Evolutionary conservation across 2,329 filamentous ascomycete genomes (phyloP), one percentile per base, ranked within the genome.

Genomic region (Aspergillus carbonarius): DNA sequence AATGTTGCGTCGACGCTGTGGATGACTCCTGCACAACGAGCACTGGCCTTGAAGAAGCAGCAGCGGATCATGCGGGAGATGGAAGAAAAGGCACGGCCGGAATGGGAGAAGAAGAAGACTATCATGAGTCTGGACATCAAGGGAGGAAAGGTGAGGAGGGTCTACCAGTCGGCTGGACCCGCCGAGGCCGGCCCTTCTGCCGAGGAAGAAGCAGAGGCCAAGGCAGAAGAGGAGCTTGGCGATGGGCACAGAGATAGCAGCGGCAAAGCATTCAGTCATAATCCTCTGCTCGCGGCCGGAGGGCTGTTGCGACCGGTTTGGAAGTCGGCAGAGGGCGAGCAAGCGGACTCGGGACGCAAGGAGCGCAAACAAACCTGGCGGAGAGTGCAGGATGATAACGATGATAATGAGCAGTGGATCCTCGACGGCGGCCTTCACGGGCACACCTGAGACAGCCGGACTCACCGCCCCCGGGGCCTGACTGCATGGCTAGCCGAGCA

Each of bases 61-160:
- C 92, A 96, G 76, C 91, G 90, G 72, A 79, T 93, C 3, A 76
- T 96, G 65, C 81, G 91, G 5, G 91, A 96, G 75, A 88, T 95
- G 81, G 91, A 96, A 68, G 96, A 92, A 87, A 90, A 89, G 65
- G 88, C 89, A 4, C 81, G 85, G 53, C 92, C 92, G 0, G 93
- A 96, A 62, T 96, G 92, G 74, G 93, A 97, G 78, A 96, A 93
- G 82, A 84, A 91, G 59, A 86, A 84, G 66, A 88, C 95, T 60
- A 89, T 97, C 1, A 84, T 96, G 64, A 93, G 90, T 69, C 90
- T 96, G 60, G 92, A 96, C 71, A 78, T 96, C 0, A 87, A 88
- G 8, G 88, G 88, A 0, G 88, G 89, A 17, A 92, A 88, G 67
- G 86, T 96, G 2, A 87, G 95, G 4, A 85, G 84, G 60, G 74